phyloP scores from a whole-genome alignment of 2,329 filamentous ascomycete species.

The Metarhizium anisopliae region DNA sequence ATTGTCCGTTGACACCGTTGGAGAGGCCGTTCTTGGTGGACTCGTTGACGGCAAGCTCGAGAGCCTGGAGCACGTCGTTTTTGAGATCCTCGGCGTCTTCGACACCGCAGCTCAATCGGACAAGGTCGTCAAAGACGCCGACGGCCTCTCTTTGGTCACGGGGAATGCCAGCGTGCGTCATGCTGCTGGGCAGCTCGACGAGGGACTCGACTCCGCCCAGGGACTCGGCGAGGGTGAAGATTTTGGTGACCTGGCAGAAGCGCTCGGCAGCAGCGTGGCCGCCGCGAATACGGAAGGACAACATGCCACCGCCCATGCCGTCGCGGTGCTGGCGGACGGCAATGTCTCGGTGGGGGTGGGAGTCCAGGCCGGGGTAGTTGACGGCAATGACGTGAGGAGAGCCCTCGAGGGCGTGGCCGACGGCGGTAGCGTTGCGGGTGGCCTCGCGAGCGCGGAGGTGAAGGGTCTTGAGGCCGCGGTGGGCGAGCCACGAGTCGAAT shows the following conservation, averaged over 20 bases:
- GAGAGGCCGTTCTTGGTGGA: constrained; percentile 16
- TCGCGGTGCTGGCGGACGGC: constrained; percentile 86
- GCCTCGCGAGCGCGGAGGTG: constrained; percentile 87
- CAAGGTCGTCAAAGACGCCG: constrained; percentile 89
- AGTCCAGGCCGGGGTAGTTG: constrained; percentile 88
- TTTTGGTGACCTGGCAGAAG: constrained; percentile 81
- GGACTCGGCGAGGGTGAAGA: constrained; percentile 91
- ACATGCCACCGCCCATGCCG: constrained; percentile 93
- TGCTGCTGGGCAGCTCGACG: constrained; percentile 84
- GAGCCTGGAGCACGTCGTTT: constrained; percentile 70
- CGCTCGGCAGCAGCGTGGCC: constrained; percentile 77
- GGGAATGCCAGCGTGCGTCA: constrained; percentile 97
- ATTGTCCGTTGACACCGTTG: constrained; percentile 21
- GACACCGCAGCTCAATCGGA: constrained; percentile 86
- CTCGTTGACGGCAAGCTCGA: constrained; percentile 59
- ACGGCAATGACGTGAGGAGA: constrained; percentile 79
- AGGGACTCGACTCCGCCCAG: constrained; percentile 88
- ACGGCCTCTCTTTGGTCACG: constrained; percentile 82
- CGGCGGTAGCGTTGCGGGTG: constrained; percentile 66
- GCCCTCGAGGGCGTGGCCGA: constrained; percentile 68
- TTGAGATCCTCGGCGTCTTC: constrained; percentile 83
- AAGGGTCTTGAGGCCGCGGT: constrained; percentile 92
- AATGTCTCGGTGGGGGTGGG: constrained; percentile 78
- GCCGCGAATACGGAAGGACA: constrained; percentile 88
- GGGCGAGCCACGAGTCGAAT: constrained; percentile 97